phyloP scores from a whole-genome alignment of 148 eudicot genomes.

The Agrostemma githago region DNA sequence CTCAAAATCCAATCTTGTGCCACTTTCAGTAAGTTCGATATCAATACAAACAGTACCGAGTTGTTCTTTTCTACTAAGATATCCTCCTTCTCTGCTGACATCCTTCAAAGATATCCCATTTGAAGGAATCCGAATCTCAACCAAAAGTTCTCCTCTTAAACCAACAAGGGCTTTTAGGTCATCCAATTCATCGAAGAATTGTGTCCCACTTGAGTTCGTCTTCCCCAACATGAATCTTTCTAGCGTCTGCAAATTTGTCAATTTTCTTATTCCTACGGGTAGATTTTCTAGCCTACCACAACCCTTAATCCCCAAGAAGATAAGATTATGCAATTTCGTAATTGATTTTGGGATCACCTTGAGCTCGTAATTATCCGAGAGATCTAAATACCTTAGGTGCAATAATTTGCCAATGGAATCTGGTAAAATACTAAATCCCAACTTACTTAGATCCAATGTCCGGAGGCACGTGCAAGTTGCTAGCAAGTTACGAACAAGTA shows the following conservation, averaged over 20 bases:
- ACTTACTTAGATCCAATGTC: not conserved
- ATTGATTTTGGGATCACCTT: not conserved
- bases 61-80: not conserved
- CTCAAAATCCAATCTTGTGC: not conserved
- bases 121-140: not conserved
- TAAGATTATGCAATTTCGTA: not conserved
- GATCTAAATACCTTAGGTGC: constrained; percentile 9
- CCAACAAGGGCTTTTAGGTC: not conserved
- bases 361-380: not conserved
- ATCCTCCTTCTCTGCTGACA: not conserved
- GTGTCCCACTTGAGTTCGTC: not conserved
- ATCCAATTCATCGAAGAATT: not conserved
- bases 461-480: not conserved
- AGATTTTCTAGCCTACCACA: not conserved
- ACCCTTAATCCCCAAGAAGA: not conserved
- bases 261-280: not conserved
- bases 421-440: not conserved
- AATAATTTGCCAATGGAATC: constrained; percentile 1
- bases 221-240: not conserved
- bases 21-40: too few relatives aligned
- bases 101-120: not conserved
- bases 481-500: not conserved
- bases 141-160: not conserved
- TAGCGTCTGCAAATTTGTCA: not conserved
- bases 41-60: not conserved